Evolutionary conservation across 2,329 filamentous ascomycete species (phyloP), one percentile per base, ranked within the genome.

Genomic region (Ophiosphaerella narmari): DNA sequence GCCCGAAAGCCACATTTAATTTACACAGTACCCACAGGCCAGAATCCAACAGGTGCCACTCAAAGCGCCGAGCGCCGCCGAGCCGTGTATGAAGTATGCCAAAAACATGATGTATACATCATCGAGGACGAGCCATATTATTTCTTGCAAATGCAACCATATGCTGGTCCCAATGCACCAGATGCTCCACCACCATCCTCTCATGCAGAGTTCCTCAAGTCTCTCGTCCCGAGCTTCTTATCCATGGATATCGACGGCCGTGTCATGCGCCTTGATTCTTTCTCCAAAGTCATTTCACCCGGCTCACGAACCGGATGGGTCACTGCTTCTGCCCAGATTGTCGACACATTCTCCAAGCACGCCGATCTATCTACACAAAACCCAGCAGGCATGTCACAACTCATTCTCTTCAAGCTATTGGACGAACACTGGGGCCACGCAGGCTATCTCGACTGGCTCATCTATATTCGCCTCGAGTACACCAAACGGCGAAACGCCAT

Each of bases 61-160:
- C 89, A 93, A 71, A 81, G 86, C 35, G 71, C 75, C 4, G 78
- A 85, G 67, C 80, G 92, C 48, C 80, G 91, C 45, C 79, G 80
- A 57, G 88, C 85, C 18, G 80, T 96, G 39, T 96, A 96, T 74
- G 79, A 79, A 32, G 82, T 96, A 12, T 89, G 87, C 29, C 87
- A 88, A 70, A 91, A 90, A 75, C 90, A 96, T 73, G 89, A 96
- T 67, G 67, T 96, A 35, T 88, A 84, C 76, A 92, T 97, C 67
- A 77, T 96, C 60, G 92, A 97, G 76, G 92, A 96, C 69, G 92
- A 96, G 71, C 92, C 92, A 1, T 96, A 96, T 77, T 96, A 95
- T 75, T 96, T 93, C 77, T 80, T 96, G 32, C 92, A 96, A 74
- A 90, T 91, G 88, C 85, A 89, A 62, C 85, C 87, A 0, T 93